These are phyloP conservation scores for Canavalia gladiata DNA, from an alignment of 306 rosid genomes.

Conservation along the genomic window DNA sequence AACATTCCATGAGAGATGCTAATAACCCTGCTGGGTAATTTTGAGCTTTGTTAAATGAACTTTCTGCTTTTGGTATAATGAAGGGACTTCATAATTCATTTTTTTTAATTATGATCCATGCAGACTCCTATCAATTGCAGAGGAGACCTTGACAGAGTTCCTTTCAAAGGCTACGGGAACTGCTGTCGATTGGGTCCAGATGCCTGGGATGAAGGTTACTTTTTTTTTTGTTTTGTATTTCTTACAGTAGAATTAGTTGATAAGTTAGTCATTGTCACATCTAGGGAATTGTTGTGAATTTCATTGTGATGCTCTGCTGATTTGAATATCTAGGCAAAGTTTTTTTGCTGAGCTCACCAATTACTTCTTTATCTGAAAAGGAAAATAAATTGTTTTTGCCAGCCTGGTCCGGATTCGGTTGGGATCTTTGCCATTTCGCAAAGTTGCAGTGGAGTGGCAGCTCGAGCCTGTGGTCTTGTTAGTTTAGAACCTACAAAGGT, in stretches of 20 bases:
- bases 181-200: constrained; percentile 99
- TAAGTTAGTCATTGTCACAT: constrained; percentile 3
- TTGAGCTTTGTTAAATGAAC: constrained; percentile 13
- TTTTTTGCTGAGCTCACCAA: not conserved
- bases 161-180: constrained; percentile 99
- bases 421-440: constrained; percentile 99
- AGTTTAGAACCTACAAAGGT: constrained; percentile 96
- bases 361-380: not conserved
- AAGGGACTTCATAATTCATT: constrained; percentile 9
- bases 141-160: constrained; percentile 99
- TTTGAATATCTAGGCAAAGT: not conserved
- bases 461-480: constrained; percentile 99
- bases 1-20: constrained; percentile 83
- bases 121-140: constrained; percentile 98
- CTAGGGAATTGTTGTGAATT: not conserved
- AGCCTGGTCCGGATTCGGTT: constrained; percentile 99
- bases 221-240: not conserved
- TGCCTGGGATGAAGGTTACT: constrained; percentile 99
- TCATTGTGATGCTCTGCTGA: constrained; percentile 20
- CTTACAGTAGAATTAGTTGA: constrained; percentile 5
- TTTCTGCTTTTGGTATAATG: constrained; percentile 33
- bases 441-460: constrained; percentile 99
- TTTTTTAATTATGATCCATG: constrained; percentile 28
- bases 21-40: constrained; percentile 98
- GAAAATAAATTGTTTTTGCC: constrained; percentile 8